Evolutionary conservation across 345 rosid genomes (phyloP).

Genomic region (Alliaria petiolata): DNA sequence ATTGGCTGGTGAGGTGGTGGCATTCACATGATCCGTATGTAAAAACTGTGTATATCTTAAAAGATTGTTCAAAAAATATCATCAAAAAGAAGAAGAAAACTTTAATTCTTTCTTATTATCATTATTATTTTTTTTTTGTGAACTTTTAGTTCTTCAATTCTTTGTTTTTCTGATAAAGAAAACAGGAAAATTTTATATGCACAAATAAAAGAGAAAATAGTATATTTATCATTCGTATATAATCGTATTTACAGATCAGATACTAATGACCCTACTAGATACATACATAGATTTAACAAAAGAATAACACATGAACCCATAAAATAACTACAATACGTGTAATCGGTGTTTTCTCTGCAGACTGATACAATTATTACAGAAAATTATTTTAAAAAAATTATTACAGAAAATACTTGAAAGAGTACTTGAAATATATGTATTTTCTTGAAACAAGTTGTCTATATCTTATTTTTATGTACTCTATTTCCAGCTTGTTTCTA

Average conservation of each 20-base stretch:
- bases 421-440: neutral
- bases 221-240: neutral
- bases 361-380: no score
- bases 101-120: neutral
- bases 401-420: neutral
- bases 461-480: neutral
- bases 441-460: constrained; percentile 4
- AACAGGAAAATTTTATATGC: neutral
- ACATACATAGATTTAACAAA: neutral
- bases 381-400: no score
- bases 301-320: neutral
- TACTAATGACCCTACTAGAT: neutral
- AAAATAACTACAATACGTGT: neutral
- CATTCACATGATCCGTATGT: constrained; percentile 6
- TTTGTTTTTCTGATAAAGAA: neutral
- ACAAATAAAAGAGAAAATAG: neutral
- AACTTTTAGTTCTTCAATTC: no score
- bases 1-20: neutral
- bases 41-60: neutral
- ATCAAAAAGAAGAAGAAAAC: neutral
- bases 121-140: no score
- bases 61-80: neutral
- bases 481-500: constrained; percentile 13
- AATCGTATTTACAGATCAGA: neutral
- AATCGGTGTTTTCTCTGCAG: neutral